Evolutionary conservation across 2,329 filamentous ascomycete genomes (phyloP), one percentile per base, ranked within the genome.

Genomic region (Penicillium occitanis): DNA sequence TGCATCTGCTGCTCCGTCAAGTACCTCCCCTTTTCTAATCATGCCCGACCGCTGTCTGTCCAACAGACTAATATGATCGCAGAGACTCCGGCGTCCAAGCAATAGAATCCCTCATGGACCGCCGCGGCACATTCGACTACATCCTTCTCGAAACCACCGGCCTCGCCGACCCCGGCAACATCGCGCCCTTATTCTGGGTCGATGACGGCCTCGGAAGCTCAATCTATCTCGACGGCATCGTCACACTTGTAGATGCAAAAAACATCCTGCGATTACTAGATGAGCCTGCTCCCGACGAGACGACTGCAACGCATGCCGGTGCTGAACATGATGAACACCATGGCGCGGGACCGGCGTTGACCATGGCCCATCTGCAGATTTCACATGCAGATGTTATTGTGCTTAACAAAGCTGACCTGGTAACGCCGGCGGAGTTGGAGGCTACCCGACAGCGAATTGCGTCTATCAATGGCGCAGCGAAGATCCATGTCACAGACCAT

Each of bases 1-100:
- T 99, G 95, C 77, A 93, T 99, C 70, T 99, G 95, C 81, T 99
- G 95, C 80, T 96, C 93, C 2, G 93, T 98, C 72, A 99, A 97
- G 88, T 93, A 83, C 66, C 3, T 14, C 35, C 13, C 37, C 30
- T 40, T 19, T 13, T 10, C 8, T 17, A 14, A 13, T 2, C 10
- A 11, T 14, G 17, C 13, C 13, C 3, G 3, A 19, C 33, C 11
- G 10, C 13, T 13, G 33, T 35, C 33, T 30, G 2, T 10, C 6
- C 40, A 11, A 17, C 13, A 58, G 13, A 46, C 61, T 64, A 61
- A 66, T 28, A 50, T 50, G n/a, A 37, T 13, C 7, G 33, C 60
- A 93, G 91, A 81, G 95, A 99, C 76, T 88, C 90, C 0, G 95
- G 95, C 13, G 94, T 99, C 44, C 92, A 92, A 70, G 95, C 95